Base-by-base conservation (phyloP, 2,329 filamentous ascomycete genomes). In the Aspergillus arachidicola region DNA sequence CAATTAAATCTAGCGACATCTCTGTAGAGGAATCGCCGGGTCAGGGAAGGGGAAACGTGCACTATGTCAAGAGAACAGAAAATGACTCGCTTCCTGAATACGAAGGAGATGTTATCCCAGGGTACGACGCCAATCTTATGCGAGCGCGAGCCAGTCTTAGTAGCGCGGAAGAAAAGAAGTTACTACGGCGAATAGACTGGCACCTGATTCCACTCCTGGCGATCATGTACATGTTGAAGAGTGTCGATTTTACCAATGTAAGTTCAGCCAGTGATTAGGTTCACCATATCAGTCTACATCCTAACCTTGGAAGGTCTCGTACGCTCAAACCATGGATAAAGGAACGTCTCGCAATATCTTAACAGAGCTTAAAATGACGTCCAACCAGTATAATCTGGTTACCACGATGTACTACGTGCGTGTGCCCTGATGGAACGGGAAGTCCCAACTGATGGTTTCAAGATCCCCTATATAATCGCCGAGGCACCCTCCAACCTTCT, bases 161-260 rank as follows among this genome's bases (percentile, higher is more conserved):
- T 11, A 46, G 32, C 11, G 43, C 36, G 2, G 57, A 63, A 19
- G 61, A 63, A 32, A 56, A 57, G 26, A 59, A 38, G 19, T 21
- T 63, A 3, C 34, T 63, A 14, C 61, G 57, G 1, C 30, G 57
- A 14, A 45, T 60, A 5, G 61, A 63, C 28, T 60, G 61, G 57
- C 61, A 57, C 26, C 34, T 63, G 0, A 34, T 63, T 14, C 61
- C 61, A 11, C 41, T 63, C 6, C 14, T 63, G 16, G 50, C 57
- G 16, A 9, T 63, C 9, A 59, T 63, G 41, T 63, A 63, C 12
- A 54, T 59, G 30, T 23, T 63, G 21, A 63, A 63, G 46, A 62
- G 34, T 6, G 41, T 62, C 9, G 60, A 62, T 21, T 43, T 30
- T 1, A 53, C 32, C 5, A 62, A 62, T 48, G 60, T 62, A 11